Evolutionary conservation across 805 yeast species (phyloP), one percentile per base, ranked within the genome.

Genomic region (Wickerhamiella musiphila): DNA sequence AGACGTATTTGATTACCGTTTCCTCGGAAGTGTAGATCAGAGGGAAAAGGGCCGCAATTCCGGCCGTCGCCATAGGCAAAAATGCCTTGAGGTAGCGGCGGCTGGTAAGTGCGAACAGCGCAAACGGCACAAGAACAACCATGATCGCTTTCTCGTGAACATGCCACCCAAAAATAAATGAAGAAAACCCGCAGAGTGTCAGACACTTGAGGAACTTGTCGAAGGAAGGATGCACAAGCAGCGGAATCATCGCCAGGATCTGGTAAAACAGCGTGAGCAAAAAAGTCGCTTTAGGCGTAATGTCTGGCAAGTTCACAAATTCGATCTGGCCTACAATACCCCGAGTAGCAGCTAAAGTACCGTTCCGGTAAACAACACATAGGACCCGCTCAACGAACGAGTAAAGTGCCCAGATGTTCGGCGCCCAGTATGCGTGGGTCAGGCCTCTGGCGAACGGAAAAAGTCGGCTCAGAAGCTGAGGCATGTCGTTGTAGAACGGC

Each of bases 361-460:
- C 37, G 18, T 55, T 39, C 18, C 55, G 38, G 23, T 36, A 30
- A 2, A 40, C 33, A 11, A 47, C 20, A 6, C 52, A 49, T n/a
- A 83, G 58, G 1, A 74, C 47, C 36, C 93, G 63, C 53, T 90
- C 99, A 10, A 65, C 38, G 41, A 79, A 76, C 2, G 95, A 78
- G 54, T 90, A 90, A 7, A 86, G 45, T 0, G 98, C 94, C 99
- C 99, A 90, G 29, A 83, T 60, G 47, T 90, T 90, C 11, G 99
- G 96, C 1, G 98, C 96, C 96, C 98, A 90, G 56, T 90, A 90
- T 0, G 96, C 94, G 55, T 90, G 98, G 4, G 95, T 90, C 23
- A 90, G 62, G 1, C 96, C 96, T 50, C 96, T 64, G 31, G 92
- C 76, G 50, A 86, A 86, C 5, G 98, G 98, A 56, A 90, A 90